Evolutionary conservation across 768 basidiomycete species (phyloP), one percentile per base, ranked within the genome.

Genomic region (Collybia mongolica): DNA sequence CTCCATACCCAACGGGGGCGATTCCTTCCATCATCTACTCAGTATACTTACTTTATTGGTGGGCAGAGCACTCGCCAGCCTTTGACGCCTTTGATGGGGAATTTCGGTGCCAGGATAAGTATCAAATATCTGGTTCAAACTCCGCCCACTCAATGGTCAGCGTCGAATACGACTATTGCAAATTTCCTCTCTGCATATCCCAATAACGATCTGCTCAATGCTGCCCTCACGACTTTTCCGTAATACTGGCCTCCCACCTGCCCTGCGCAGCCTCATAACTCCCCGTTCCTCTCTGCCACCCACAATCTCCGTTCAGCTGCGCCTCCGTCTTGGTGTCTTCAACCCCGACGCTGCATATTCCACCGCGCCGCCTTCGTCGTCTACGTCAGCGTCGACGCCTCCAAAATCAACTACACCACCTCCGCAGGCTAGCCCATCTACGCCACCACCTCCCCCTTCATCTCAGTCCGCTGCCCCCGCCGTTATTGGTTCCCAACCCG

Each of bases 181-280:
- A 26, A 26, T 26, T 26, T 26, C 4, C 4, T 26, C 4, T 26
- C n/a, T n/a, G n/a, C 7, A 26, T 26, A n/a, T 26, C 24, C 24
- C 24, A 26, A 26, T 26, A 32, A 32, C 32, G 11, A 20, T 17
- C 22, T 6, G 18, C 23, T 39, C n/a, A 41, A 79, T 81, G 80
- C 63, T 80, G 15, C 72, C 77, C 17, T 75, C 75, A 15, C 67
- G 74, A 45, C 63, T 79, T 23, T 72, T 76, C 53, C 66, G 72
- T 23, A 77, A 76, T 52, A 66, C 65, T 11, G 72, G 74, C 17
- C 64, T 79, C 2, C 71, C 75, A 14, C 76, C 72, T 1, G 64
- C 67, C 46, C 71, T 80, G 39, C 69, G 76, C 24, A 72, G 72
- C 39, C 65, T 72, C 6, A 56, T 73, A 6, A 65, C 63, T 6